These are phyloP conservation scores for Hsuehochloa calcarea DNA, from an alignment of 176 grass and related monocot species.

Conservation along the genomic window DNA sequence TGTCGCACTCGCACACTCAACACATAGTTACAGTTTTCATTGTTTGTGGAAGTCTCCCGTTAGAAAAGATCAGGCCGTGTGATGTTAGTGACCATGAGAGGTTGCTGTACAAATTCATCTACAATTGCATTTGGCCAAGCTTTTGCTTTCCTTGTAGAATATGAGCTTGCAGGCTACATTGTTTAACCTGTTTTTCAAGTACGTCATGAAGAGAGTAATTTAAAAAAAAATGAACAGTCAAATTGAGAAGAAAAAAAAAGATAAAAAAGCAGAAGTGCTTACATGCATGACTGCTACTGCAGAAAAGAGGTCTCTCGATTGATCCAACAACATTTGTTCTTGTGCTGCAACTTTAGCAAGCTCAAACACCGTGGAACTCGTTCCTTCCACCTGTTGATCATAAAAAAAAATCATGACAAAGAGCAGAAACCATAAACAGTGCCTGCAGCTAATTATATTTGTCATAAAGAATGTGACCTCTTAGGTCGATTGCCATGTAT, in stretches of 20 bases:
- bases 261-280: conserved; percentile 6
- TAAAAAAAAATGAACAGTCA: background rate
- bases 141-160: conserved; percentile 57
- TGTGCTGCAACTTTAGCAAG: conserved; percentile 55
- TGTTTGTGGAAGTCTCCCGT: conserved; percentile 41
- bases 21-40: conserved; percentile 52
- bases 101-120: conserved; percentile 31
- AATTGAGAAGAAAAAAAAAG: background rate
- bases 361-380: conserved; percentile 50
- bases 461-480: background rate
- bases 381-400: conserved; percentile 56
- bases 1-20: conserved; percentile 10
- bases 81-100: conserved; percentile 50
- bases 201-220: background rate
- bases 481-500: background rate
- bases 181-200: conserved; percentile 57
- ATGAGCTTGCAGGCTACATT: conserved; percentile 69
- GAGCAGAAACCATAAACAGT: background rate
- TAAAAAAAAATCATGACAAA: background rate
- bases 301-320: conserved; percentile 65
- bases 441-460: background rate
- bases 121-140: conserved; percentile 24
- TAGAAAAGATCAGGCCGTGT: conserved; percentile 41
- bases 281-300: conserved; percentile 70
- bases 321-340: conserved; percentile 62